These are phyloP conservation scores for Vaccinium darrowii DNA, from an alignment of 148 eudicot genomes.

Conservation along the genomic window DNA sequence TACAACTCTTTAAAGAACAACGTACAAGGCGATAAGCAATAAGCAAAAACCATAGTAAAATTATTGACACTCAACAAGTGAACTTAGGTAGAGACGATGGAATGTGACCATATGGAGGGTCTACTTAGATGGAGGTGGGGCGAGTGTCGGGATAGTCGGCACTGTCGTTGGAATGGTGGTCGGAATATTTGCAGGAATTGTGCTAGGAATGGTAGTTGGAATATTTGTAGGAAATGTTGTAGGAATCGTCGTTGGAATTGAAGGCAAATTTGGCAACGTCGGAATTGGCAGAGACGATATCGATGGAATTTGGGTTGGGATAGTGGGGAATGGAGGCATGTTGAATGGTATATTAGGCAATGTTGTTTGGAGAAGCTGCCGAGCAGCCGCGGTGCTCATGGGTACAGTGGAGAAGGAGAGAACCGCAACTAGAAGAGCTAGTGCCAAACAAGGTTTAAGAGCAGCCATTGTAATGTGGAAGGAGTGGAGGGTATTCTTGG, in stretches of 20 bases:
- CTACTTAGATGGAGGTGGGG: neutral
- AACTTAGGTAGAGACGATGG: neutral
- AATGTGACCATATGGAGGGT: neutral
- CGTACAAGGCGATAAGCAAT: neutral
- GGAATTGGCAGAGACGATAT: neutral
- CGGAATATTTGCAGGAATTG: neutral
- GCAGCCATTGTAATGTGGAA: neutral
- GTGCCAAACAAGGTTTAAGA: neutral
- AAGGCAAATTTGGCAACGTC: neutral
- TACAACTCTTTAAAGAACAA: neutral
- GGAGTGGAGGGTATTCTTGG: neutral
- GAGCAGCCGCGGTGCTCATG: neutral
- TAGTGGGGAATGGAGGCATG: neutral
- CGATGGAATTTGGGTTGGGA: constrained; percentile 1
- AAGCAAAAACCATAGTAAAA: neutral
- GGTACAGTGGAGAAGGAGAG: neutral
- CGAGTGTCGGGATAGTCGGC: neutral
- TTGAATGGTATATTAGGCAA: neutral
- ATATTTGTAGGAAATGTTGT: neutral
- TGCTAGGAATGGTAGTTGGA: neutral
- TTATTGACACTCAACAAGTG: neutral
- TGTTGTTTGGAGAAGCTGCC: neutral
- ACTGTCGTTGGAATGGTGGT: too few relatives aligned
- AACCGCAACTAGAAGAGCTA: neutral
- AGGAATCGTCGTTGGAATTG: neutral